Conservation (phyloP, 768 basidiomycete species). For the Suillus occidentalis region DNA sequence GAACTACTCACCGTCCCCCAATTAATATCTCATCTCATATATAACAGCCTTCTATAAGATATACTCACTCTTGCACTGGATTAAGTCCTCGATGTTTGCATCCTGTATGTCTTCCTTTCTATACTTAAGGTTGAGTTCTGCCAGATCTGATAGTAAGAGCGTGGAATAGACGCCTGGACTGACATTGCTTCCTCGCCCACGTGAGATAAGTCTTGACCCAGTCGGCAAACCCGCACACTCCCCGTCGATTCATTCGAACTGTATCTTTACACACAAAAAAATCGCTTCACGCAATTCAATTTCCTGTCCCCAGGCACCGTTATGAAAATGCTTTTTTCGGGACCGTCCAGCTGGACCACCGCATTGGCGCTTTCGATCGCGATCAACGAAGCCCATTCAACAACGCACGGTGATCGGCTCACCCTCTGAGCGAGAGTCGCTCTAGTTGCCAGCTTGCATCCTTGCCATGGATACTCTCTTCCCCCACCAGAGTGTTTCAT, state of each 20-base stretch:
- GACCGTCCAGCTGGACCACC: slow-evolving; percentile 28
- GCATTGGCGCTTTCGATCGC: slow-evolving; percentile 22
- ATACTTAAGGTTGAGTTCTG: slow-evolving; percentile 16
- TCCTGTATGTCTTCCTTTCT: neutral
- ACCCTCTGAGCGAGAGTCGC: slow-evolving; percentile 2
- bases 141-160: slow-evolving; percentile 1
- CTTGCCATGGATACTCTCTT: slow-evolving; percentile 31
- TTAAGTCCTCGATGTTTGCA: slow-evolving; percentile 5
- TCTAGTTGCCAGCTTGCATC: slow-evolving; percentile 11
- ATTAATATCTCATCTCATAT: neutral
- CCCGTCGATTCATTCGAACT: neutral
- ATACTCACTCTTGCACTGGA: neutral
- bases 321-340: slow-evolving; percentile 28
- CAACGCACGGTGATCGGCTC: slow-evolving; percentile 28
- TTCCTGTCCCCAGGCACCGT: slow-evolving; percentile 27
- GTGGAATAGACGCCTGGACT: slow-evolving; percentile 12
- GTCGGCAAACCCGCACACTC: neutral
- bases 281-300: slow-evolving; percentile 15
- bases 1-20: neutral
- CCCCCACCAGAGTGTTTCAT: slow-evolving; percentile 3
- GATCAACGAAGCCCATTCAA: slow-evolving; percentile 28
- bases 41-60: neutral
- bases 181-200: slow-evolving; percentile 22
- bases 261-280: slow-evolving; percentile 12
- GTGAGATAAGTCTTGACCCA: slow-evolving; percentile 18